These are phyloP conservation scores for Pythium graminicola DNA, from an alignment of 352 stramenopile genomes.

Conservation along the genomic window DNA sequence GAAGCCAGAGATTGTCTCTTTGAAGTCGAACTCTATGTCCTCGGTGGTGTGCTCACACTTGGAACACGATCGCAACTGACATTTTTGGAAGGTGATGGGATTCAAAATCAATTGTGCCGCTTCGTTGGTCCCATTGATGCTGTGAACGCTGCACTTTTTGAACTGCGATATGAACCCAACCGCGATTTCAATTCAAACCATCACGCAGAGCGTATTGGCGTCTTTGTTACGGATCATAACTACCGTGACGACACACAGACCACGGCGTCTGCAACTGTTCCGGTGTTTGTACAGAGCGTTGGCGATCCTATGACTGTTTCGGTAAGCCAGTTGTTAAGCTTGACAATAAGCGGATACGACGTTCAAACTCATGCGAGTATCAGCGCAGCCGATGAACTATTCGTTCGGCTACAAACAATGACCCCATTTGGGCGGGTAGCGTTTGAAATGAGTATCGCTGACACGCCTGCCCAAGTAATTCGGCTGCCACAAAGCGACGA, in stretches of 20 bases:
- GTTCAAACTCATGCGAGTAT: slow-evolving; percentile 27
- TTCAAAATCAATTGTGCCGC: slow-evolving; percentile 41
- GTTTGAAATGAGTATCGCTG: slow-evolving; percentile 15
- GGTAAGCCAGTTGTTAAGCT: slow-evolving; percentile 27
- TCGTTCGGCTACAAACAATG: slow-evolving; percentile 42
- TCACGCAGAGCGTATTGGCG: slow-evolving; percentile 49
- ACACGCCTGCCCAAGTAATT: slow-evolving; percentile 23
- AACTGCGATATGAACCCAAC: slow-evolving; percentile 64
- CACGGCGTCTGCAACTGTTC: slow-evolving; percentile 34
- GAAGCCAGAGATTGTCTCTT: slow-evolving; percentile 34
- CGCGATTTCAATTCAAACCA: slow-evolving; percentile 66
- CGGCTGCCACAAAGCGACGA: slow-evolving; percentile 23
- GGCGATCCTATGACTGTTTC: slow-evolving; percentile 40
- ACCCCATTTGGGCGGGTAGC: slow-evolving; percentile 44
- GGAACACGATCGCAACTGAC: slow-evolving; percentile 20
- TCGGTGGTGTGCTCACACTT: slow-evolving; percentile 47
- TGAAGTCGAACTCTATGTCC: slow-evolving; percentile 48
- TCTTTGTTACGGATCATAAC: slow-evolving; percentile 56
- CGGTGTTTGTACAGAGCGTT: slow-evolving; percentile 35
- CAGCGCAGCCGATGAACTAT: slow-evolving; percentile 21
- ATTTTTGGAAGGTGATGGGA: slow-evolving; percentile 49
- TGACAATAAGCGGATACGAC: slow-evolving; percentile 40
- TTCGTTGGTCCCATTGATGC: slow-evolving; percentile 47
- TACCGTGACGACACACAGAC: slow-evolving; percentile 40
- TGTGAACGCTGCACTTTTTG: slow-evolving; percentile 65